Percentiles rank a stretch among this genome's conserved stretches.
Conservation (phyloP, 1,139 yeast genomes). For the Yamadazyma membranifaciens region DNA sequence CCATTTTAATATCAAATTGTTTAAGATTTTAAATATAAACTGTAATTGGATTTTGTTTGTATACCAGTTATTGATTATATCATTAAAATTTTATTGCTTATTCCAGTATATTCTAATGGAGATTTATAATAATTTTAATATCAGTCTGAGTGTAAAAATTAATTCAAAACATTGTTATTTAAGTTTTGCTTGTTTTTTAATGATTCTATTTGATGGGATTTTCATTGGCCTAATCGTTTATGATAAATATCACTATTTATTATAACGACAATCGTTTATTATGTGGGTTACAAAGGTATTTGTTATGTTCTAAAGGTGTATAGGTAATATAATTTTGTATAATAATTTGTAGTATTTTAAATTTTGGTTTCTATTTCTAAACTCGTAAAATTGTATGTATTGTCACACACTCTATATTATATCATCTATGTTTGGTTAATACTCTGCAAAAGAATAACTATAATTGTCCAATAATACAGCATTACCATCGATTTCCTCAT, state of each 20-base stretch:
- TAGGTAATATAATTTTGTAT: too few species aligned
- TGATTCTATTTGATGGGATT: constrained; percentile 4
- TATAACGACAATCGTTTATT: neutral
- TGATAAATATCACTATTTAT: neutral
- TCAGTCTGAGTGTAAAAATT: neutral
- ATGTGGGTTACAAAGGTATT: neutral
- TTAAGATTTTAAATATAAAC: constrained; percentile 2
- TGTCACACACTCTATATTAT: too few species aligned
- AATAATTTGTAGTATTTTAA: too few species aligned
- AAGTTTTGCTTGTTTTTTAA: constrained; percentile 3
- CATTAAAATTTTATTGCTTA: constrained; percentile 27
- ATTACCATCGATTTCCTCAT: neutral
- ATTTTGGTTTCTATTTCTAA: too few species aligned
- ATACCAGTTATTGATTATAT: constrained; percentile 18
- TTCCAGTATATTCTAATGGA: constrained; percentile 20
- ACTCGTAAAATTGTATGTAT: too few species aligned
- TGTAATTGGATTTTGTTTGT: constrained; percentile 2
- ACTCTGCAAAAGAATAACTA: constrained; percentile 6
- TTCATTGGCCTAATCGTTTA: neutral
- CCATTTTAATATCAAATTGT: constrained; percentile 18
- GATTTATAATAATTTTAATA: constrained; percentile 10
- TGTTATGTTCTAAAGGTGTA: neutral
- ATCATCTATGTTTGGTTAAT: neutral
- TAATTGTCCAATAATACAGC: constrained; percentile 2
- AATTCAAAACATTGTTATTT: constrained; percentile 3